These are phyloP conservation scores for Cytospora leucostoma DNA, from an alignment of 2,329 filamentous ascomycete species.

Conservation along the genomic window DNA sequence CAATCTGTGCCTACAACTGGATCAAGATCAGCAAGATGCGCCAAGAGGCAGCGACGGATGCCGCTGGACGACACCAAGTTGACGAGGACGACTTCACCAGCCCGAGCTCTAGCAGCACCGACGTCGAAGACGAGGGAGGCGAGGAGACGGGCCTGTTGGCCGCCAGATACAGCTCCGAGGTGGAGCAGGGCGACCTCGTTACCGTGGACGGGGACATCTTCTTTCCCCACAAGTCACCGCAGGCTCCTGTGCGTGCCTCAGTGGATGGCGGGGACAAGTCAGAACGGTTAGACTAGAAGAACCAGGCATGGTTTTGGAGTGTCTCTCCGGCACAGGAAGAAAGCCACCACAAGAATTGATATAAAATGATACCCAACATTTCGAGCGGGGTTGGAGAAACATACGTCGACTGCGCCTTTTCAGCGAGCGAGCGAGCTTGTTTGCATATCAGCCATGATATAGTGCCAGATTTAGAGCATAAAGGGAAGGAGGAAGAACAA, in stretches of 20 bases:
- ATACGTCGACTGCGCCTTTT: neutral
- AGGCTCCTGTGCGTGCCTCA: slow-evolving; percentile 6
- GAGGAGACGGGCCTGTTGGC: slow-evolving; percentile 52
- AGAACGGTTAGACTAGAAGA: slow-evolving; percentile 25
- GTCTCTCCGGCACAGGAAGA: neutral
- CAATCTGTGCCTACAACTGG: slow-evolving; percentile 90
- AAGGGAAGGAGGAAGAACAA: slow-evolving; percentile 2
- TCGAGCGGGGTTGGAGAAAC: neutral
- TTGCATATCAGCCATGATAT: slow-evolving; percentile 20
- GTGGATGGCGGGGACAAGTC: slow-evolving; percentile 26
- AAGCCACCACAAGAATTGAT: slow-evolving; percentile 3
- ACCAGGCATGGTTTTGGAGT: neutral
- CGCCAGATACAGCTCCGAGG: slow-evolving; percentile 41
- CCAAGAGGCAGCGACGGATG: slow-evolving; percentile 63
- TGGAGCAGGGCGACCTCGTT: slow-evolving; percentile 36
- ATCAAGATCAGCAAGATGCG: slow-evolving; percentile 93
- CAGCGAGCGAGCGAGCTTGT: slow-evolving; percentile 14
- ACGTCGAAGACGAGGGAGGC: slow-evolving; percentile 43
- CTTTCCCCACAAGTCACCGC: slow-evolving; percentile 36
- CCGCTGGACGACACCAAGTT: slow-evolving; percentile 45
- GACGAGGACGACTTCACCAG: slow-evolving; percentile 37
- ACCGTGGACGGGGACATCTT: slow-evolving; percentile 46
- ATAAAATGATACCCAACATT: slow-evolving; percentile 20
- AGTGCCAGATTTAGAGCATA: slow-evolving; percentile 20
- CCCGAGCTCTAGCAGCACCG: slow-evolving; percentile 41